Conservation (phyloP, 2,329 filamentous ascomycete genomes). For the Pleoardoris graminearum region DNA sequence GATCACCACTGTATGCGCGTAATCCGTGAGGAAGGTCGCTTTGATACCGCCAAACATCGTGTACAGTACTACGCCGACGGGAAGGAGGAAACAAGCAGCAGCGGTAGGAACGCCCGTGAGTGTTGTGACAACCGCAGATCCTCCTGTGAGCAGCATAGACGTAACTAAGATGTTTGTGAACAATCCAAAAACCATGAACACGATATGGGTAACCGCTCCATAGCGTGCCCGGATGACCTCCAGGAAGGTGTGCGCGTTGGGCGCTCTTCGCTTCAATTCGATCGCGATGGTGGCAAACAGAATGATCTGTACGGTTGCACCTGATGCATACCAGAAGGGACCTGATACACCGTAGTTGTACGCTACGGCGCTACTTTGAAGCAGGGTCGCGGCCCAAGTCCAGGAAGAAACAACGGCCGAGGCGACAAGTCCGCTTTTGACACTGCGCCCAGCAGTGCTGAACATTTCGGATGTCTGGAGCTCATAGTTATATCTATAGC, state of each 20-base stretch:
- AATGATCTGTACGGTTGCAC: slow-evolving; percentile 61
- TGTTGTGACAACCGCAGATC: slow-evolving; percentile 64
- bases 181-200: slow-evolving; percentile 80
- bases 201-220: slow-evolving; percentile 70
- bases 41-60: slow-evolving; percentile 79
- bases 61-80: slow-evolving; percentile 79
- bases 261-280: slow-evolving; percentile 81
- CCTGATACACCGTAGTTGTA: slow-evolving; percentile 75
- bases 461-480: slow-evolving; percentile 93
- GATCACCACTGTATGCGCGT: slow-evolving; percentile 82
- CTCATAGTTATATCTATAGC: slow-evolving; percentile 67
- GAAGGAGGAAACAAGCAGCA: slow-evolving; percentile 82
- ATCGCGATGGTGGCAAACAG: slow-evolving; percentile 90
- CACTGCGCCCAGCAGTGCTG: slow-evolving; percentile 81
- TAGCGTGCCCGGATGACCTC: slow-evolving; percentile 84
- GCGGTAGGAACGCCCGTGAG: slow-evolving; percentile 75
- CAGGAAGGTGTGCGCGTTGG: slow-evolving; percentile 83
- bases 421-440: slow-evolving; percentile 86
- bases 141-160: slow-evolving; percentile 85
- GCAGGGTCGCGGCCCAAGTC: slow-evolving; percentile 87
- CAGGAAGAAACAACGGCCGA: slow-evolving; percentile 90
- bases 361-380: slow-evolving; percentile 79
- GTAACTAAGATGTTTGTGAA: slow-evolving; percentile 85
- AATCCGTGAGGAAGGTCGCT: slow-evolving; percentile 71
- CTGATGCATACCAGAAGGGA: slow-evolving; percentile 68